Evolutionary conservation across 768 basidiomycete genomes (phyloP).

Genomic region (Lactarius evosmus): DNA sequence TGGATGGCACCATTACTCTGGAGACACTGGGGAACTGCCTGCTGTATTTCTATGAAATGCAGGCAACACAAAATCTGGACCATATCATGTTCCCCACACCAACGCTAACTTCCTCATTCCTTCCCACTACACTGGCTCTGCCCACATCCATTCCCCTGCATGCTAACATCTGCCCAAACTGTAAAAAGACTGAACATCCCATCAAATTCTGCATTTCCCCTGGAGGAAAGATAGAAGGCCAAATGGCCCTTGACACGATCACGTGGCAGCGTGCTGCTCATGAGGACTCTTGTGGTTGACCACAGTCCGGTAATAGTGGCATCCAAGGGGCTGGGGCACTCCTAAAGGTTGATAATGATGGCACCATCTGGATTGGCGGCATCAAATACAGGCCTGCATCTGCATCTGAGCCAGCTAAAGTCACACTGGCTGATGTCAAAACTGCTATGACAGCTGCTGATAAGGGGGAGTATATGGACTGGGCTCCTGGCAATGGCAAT

Average conservation of each 20-base stretch:
- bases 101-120: too few species aligned
- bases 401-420: too few species aligned
- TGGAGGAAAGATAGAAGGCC: constrained; percentile 12
- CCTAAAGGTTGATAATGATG: background rate
- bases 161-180: constrained; percentile 1
- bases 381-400: background rate
- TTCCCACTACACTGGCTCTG: too few species aligned
- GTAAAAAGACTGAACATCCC: background rate
- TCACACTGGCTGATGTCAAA: too few species aligned
- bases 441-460: background rate
- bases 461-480: background rate
- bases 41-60: too few species aligned
- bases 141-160: background rate
- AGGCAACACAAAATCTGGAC: too few species aligned
- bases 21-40: too few species aligned
- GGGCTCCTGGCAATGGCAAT: background rate
- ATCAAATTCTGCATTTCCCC: constrained; percentile 5
- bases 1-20: too few species aligned
- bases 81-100: too few species aligned
- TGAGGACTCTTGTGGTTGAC: too few species aligned
- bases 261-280: too few species aligned
- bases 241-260: too few species aligned
- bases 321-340: background rate
- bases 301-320: background rate
- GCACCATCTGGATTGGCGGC: background rate